Base-by-base conservation (phyloP, 2,329 filamentous ascomycete species). In the Trichoderma hamatum region DNA sequence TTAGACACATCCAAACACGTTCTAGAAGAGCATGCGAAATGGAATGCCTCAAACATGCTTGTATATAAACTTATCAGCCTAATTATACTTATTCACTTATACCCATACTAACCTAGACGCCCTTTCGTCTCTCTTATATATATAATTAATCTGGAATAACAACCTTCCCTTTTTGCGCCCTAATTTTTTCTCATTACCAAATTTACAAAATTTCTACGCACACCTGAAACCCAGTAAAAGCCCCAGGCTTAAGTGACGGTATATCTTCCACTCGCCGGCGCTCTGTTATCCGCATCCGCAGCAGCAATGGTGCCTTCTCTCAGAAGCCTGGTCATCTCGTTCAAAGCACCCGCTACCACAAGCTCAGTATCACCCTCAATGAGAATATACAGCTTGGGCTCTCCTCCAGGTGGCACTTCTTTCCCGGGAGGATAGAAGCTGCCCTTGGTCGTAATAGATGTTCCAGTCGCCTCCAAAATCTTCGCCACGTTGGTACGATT, bases 401-500 rank as follows among this genome's bases (percentile, higher is more conserved):
- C 90, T 67, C 90, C 91, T 43, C 88, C 89, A 0, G 90, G 80
- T 9, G 85, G 88, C 2, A 93, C 93, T 73, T 93, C 90, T 78
- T 97, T 97, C 72, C 94, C 94, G 1, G 89, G 76, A 1, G 90
- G 80, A 75, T 98, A 98, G 79, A 93, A 98, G 71, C 87, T 96
- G 73, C 96, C 96, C 83, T 99, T 99, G 55, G 94, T 97, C 0
- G 96, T 99, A 78, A 99, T 99, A 7, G 93, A 97, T 1, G 94
- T 97, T 51, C 94, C 95, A 0, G 95, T 97, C 11, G 92, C 88
- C 77, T 99, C 96, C 72, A 99, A 86, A 74, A 99, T 97, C 85
- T 98, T 99, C 74, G 95, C 94, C 69, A 99, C 96, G 76, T 99
- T 99, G 43, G 96, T 98, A 72, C 96, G 89, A 80, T 99, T 99